These are phyloP conservation scores for Pecoramyces ruminantium DNA, from an alignment of 192 early-diverging fungal genomes.

Conservation along the genomic window DNA sequence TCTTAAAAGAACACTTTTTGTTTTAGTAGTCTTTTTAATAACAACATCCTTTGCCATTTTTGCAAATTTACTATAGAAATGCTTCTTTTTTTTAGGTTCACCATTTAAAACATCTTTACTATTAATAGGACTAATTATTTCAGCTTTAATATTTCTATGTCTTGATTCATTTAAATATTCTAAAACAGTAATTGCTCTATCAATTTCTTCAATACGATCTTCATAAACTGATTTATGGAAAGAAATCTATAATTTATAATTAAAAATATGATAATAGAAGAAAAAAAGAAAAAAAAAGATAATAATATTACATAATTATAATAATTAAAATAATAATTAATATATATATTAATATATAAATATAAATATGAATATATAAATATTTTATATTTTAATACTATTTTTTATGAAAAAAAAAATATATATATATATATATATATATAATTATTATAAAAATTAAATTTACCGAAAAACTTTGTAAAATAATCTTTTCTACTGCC, in stretches of 20 bases:
- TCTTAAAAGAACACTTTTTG: neutral
- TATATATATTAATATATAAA: too few relatives aligned
- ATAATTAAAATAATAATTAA: too few relatives aligned
- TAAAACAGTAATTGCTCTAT: neutral
- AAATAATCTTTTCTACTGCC: slow-evolving; percentile 36
- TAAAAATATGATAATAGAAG: too few relatives aligned
- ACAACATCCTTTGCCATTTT: neutral
- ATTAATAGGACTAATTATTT: neutral
- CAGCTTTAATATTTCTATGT: neutral
- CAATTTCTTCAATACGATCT: neutral
- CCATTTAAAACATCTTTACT: neutral
- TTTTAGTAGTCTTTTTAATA: neutral
- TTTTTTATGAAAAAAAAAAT: too few relatives aligned
- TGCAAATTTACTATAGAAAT: neutral
- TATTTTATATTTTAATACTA: too few relatives aligned
- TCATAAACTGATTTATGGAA: neutral
- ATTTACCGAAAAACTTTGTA: slow-evolving; percentile 11
- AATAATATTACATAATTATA: neutral
- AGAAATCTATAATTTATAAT: too few relatives aligned
- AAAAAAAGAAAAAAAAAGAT: too few relatives aligned
- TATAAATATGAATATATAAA: too few relatives aligned
- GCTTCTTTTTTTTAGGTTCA: neutral
- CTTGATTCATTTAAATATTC: neutral
- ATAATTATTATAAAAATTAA: too few relatives aligned
- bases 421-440: too few relatives aligned